A percentile compares a stretch with the other conserved stretches of the same genome.
Evolutionary conservation across 768 basidiomycete genomes (phyloP).

Genomic region (Phylloporus sp.): DNA sequence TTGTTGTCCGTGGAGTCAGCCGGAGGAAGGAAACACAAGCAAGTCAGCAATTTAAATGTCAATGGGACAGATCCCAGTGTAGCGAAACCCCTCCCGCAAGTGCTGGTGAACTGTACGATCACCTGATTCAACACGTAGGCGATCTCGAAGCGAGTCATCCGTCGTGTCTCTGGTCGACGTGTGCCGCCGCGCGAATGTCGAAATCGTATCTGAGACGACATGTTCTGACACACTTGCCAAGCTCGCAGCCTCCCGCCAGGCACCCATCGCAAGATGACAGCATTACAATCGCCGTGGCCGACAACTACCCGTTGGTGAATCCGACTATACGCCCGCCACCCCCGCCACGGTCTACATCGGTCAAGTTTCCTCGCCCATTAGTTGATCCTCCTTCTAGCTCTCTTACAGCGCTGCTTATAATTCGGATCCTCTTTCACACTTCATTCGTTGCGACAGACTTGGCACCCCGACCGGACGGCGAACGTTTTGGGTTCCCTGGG

Average conservation of each 20-base stretch:
- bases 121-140: slow-evolving; percentile 57
- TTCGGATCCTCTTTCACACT: slow-evolving; percentile 78
- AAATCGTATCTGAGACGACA: slow-evolving; percentile 58
- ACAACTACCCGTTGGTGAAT: slow-evolving; percentile 50
- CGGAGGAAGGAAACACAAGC: slow-evolving; percentile 53
- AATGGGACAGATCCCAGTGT: slow-evolving; percentile 67
- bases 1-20: slow-evolving; percentile 85
- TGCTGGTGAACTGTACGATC: slow-evolving; percentile 67
- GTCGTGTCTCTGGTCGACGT: slow-evolving; percentile 71
- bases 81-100: slow-evolving; percentile 41
- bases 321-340: slow-evolving; percentile 69
- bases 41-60: slow-evolving; percentile 67
- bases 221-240: slow-evolving; percentile 71
- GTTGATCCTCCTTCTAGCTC: slow-evolving; percentile 67
- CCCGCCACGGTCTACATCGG: slow-evolving; percentile 57
- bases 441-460: slow-evolving; percentile 66
- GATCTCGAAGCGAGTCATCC: slow-evolving; percentile 39
- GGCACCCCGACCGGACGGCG: slow-evolving; percentile 67
- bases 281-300: slow-evolving; percentile 59
- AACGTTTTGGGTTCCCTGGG: slow-evolving; percentile 90
- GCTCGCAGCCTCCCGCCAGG: slow-evolving; percentile 47
- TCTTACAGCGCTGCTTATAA: slow-evolving; percentile 73
- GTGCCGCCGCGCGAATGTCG: slow-evolving; percentile 43
- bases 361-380: slow-evolving; percentile 55
- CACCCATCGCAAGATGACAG: slow-evolving; percentile 70